Base-by-base conservation (phyloP, 1,284 basidiomycete species). In the Somion occarium region DNA sequence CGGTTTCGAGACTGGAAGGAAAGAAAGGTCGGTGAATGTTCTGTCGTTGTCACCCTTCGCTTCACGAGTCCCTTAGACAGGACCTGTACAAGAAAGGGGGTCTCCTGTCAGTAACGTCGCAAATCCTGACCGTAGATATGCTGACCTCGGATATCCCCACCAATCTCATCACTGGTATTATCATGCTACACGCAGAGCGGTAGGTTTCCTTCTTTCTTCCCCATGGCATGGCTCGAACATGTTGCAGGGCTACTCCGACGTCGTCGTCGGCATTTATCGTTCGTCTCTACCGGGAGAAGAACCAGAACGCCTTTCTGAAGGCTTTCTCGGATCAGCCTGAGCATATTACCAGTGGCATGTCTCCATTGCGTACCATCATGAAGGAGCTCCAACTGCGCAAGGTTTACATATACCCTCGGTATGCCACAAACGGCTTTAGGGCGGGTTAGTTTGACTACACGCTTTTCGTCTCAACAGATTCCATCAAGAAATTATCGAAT, bases 281-380 rank as follows among this genome's bases (percentile, higher is more conserved):
- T 44, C 81, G 93, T 3, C 71, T 97, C 1, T 97, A 88, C 63
- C 81, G 94, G 42, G 86, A 95, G 64, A 83, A 87, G 68, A 98
- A 98, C 68, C 73, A 80, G 67, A 79, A 76, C 3, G 96, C 95
- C 1, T 99, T 98, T 67, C 72, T 98, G 56, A 98, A 99, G 68
- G 97, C 94, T 0, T 98, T 99, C 64, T 93, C 93, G 0, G 96
- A 98, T 66, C 88, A 98, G 60, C 93, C 96, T 0, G 96, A 99
- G 65, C 83, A 88, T 53, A 97, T 99, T 56, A 93, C 90, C 0
- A 91, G 85, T 58, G 95, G 95, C 0, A 72, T 98, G 63, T 93
- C 89, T 1, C 95, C 96, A 0, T 72, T 99, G 18, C 90, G 90
- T 62, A 93, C 88, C 44, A 91, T 97, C 54, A 85, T 99, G 76